These are phyloP conservation scores for Colletotrichum sp. DNA, from an alignment of 2,329 filamentous ascomycete species.

Conservation along the genomic window DNA sequence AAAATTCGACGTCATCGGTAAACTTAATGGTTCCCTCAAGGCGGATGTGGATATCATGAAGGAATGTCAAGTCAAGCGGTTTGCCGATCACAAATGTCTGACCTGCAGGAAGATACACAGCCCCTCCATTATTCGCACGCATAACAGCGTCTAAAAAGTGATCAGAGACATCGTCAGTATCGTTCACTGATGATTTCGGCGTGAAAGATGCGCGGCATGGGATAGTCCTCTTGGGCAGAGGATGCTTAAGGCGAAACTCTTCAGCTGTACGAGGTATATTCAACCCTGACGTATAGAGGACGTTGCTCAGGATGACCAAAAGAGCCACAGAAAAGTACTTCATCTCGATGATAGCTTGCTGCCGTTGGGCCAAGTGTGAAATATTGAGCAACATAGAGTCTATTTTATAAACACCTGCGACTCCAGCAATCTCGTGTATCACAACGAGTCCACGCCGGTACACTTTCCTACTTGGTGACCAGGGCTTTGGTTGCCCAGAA, in stretches of 20 bases:
- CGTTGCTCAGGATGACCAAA: neutral
- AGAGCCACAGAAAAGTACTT: neutral
- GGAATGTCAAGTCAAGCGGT: constrained; percentile 62
- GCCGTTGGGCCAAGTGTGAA: neutral
- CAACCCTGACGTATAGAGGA: neutral
- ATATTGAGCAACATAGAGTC: neutral
- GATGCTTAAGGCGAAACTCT: constrained; percentile 44
- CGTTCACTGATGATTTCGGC: constrained; percentile 57
- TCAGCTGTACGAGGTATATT: constrained; percentile 36
- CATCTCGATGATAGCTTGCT: neutral
- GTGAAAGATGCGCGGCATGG: constrained; percentile 40
- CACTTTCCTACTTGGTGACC: neutral
- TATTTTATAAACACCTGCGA: neutral
- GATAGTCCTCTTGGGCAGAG: constrained; percentile 30
- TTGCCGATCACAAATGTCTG: constrained; percentile 64
- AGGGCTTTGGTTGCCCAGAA: neutral
- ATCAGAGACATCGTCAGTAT: constrained; percentile 60
- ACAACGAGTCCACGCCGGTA: neutral
- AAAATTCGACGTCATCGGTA: constrained; percentile 48
- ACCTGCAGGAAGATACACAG: constrained; percentile 57
- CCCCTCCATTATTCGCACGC: constrained; percentile 63
- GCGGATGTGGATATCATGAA: constrained; percentile 62
- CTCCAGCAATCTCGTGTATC: neutral
- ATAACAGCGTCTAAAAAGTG: constrained; percentile 60
- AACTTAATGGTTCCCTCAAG: constrained; percentile 61